Evolutionary conservation across 768 basidiomycete genomes (phyloP), one percentile per base, ranked within the genome.

Genomic region (Tylopilus felleus): DNA sequence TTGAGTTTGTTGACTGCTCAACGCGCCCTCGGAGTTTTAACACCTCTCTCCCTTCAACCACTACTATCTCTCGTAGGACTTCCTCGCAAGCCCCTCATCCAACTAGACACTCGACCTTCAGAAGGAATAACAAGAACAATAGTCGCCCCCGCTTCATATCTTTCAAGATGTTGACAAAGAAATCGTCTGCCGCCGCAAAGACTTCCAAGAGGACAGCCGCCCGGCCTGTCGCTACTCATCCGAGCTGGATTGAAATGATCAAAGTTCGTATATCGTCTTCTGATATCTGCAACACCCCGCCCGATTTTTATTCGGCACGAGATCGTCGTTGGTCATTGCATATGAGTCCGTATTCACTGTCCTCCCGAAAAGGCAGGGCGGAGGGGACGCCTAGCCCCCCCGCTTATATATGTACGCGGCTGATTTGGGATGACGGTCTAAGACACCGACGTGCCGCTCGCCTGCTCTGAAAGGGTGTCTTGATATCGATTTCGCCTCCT

Each of bases 171-270:
- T 67, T 57, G 29, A n/a, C 42, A 38, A 81, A 77, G 74, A 84
- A 82, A 67, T 60, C 79, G 33, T 65, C 76, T 51, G 60, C 67
- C 49, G 59, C 74, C 45, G 69, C 79, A 67, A 83, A 80, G 71
- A 68, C 75, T 19, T 61, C 75, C 45, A 68, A 63, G 66, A 72
- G 55, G 55, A 50, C 49, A 50, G 59, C 60, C 55, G 57, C 74
- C 50, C 74, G 73, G 44, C 64, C 75, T 52, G 53, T 46, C 27
- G 39, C 64, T 21, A 55, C 56, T 45, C 77, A 80, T 60, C 77
- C 77, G 16, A 69, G 77, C 55, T 88, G 86, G 86, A 75, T 83
- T 53, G 86, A 90, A 51, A 90, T 90, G 88, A 89, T 90, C 71
- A 89, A 88, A 79, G 88, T 87, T 63, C 67, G 77, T 60, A 59